Evolutionary conservation across 306 rosid genomes (phyloP), one percentile per base, ranked within the genome.

Genomic region (Ziziphus jujuba): DNA sequence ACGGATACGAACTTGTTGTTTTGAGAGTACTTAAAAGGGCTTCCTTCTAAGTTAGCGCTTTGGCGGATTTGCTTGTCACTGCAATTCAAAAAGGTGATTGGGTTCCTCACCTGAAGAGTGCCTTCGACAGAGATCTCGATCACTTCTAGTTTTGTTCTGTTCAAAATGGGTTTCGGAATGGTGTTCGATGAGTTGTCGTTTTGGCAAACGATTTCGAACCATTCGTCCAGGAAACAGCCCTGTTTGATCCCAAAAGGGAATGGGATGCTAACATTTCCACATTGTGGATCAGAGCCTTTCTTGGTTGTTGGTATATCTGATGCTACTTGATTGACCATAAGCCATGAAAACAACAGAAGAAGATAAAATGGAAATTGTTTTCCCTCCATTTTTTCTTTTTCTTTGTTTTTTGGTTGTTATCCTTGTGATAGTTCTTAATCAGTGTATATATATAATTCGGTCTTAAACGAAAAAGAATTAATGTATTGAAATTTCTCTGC

Each of bases 21-120:
- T 11, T 35, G 15, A 45, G 75, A 61, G 54, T 48, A 70, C 22
- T 15, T 1, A 24, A 61, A 70, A 17, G 67, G 61, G 43, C 68
- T 61, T 7, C 38, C 14, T 24, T 0, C 33, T 23, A 70, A n/a
- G 22, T 54, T 12, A 5, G 47, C 4, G 20, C 10, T 52, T 15
- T 21, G 14, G 36, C 7, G 3, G 23, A 1, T 15, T 2, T 21
- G 9, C 7, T 15, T 20, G 7, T 6, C 0, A 4, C 58, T 52
- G 6, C 21, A 8, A 23, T n/a, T 52, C 2, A 0, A 5, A 6
- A 2, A 54, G 13, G 48, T 14, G 20, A 20, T 36, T 0, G 64
- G 65, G 25, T 3, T 14, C 5, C 20, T 33, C 24, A 59, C 59
- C 25, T 12, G 13, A 23, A 66, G 36, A 20, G n/a, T 36, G 51